phyloP scores from a whole-genome alignment of 2,329 filamentous ascomycete genomes.

The Trichoderma aggressivum region DNA sequence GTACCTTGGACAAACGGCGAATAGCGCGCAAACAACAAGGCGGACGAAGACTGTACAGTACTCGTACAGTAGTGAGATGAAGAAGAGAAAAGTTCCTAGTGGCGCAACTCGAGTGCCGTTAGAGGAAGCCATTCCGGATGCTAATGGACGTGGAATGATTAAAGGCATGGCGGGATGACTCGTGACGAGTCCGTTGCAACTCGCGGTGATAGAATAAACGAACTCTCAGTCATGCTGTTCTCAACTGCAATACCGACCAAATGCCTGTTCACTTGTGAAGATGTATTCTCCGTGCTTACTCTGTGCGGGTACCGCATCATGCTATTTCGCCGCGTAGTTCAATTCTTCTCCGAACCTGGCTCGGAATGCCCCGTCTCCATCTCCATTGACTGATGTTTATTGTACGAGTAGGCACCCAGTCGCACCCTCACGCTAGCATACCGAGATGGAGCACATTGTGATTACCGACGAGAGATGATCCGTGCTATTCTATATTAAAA shows the following conservation, averaged over 20 bases:
- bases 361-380: not conserved
- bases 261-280: not conserved
- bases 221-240: not conserved
- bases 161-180: not conserved
- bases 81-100: not conserved
- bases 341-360: not conserved
- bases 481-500: slow-evolving; percentile 7
- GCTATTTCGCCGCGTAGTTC: not conserved
- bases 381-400: not conserved
- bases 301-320: not conserved
- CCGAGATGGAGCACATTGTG: not conserved
- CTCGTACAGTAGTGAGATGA: not conserved
- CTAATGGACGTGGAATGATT: not conserved
- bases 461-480: not conserved
- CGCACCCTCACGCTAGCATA: not conserved
- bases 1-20: not conserved
- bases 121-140: not conserved
- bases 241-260: not conserved
- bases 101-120: not conserved
- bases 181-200: not conserved
- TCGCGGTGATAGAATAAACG: too few species aligned
- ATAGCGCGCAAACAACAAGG: not conserved
- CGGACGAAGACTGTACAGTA: not conserved
- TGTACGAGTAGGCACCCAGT: too few species aligned
- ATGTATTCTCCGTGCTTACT: not conserved